These are phyloP conservation scores for Rhododendron mucronatum DNA, from an alignment of 148 eudicot genomes.

Conservation along the genomic window DNA sequence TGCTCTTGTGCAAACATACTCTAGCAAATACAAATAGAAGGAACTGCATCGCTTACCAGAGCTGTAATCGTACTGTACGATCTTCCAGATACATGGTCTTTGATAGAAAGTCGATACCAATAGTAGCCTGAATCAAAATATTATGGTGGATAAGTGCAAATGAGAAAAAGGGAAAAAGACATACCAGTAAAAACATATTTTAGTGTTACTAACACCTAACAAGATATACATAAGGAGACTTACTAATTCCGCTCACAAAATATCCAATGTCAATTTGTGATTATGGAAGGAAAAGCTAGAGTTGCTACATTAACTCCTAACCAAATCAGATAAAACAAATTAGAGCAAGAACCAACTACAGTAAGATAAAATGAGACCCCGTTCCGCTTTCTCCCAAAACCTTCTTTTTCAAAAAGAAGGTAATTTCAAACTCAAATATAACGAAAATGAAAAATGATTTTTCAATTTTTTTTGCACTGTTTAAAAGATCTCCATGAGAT, in stretches of 20 bases:
- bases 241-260: background rate
- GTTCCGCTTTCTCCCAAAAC: too few species aligned
- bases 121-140: slow-evolving; percentile 31
- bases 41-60: slow-evolving; percentile 27
- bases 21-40: background rate
- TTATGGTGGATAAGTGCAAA: background rate
- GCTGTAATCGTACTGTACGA: slow-evolving; percentile 38
- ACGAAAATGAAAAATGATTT: too few species aligned
- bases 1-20: background rate
- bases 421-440: too few species aligned
- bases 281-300: too few species aligned
- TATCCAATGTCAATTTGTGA: background rate
- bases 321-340: background rate
- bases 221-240: background rate
- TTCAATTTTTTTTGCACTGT: too few species aligned
- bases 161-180: background rate
- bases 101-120: slow-evolving; percentile 41
- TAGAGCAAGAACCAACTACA: background rate
- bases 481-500: too few species aligned
- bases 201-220: background rate
- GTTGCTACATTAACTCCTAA: background rate
- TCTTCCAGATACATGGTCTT: slow-evolving; percentile 48
- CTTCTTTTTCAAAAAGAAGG: too few species aligned
- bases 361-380: background rate
- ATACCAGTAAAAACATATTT: background rate